Evolutionary conservation across 2,329 filamentous ascomycete species (phyloP), one percentile per base, ranked within the genome.

Genomic region (Rutstroemia sp.): DNA sequence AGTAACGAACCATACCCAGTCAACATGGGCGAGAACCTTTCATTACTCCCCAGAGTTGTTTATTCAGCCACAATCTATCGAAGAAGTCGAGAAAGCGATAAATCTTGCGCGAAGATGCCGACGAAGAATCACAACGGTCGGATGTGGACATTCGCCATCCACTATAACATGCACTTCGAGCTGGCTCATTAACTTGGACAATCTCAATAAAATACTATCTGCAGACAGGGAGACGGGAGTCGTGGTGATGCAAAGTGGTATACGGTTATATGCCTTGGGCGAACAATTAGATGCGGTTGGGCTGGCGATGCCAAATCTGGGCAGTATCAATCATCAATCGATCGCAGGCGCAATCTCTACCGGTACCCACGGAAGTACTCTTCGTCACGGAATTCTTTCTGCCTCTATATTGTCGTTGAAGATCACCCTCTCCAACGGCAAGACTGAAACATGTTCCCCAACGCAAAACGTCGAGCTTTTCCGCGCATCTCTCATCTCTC

Each of bases 21-120:
- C 86, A 66, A 99, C 94, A 19, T 99, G 94, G 94, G 94, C 94
- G 41, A 86, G 86, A 68, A 97, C 94, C 50, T 96, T 95, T 75
- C 86, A 88, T 67, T 94, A 87, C 51, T 82, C 85, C 17, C 94
- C 94, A 2, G 91, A 96, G 76, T 84, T 97, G 57, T 96, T 92
- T 73, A 83, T 97, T 64, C 88, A 88, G 66, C 94, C 94, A 2
- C 80, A 88, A 65, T 86, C 85, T 1, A 76, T 94, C 51, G 75
- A 77, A 14, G 92, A 97, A 73, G 82, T 99, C 62, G 87, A 92
- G 71, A 92, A 95, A 71, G 78, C 88, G 51, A 81, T 96, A 60
- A 85, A 79, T 44, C 80, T 96, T 21, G 94, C 94, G 5, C 86
- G 88, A 58, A 81, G 78, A 73, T 94, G 88, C 72, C 84, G 91